phyloP scores from a whole-genome alignment of 1,284 basidiomycete species.

The Ganoderma leucocontextum region DNA sequence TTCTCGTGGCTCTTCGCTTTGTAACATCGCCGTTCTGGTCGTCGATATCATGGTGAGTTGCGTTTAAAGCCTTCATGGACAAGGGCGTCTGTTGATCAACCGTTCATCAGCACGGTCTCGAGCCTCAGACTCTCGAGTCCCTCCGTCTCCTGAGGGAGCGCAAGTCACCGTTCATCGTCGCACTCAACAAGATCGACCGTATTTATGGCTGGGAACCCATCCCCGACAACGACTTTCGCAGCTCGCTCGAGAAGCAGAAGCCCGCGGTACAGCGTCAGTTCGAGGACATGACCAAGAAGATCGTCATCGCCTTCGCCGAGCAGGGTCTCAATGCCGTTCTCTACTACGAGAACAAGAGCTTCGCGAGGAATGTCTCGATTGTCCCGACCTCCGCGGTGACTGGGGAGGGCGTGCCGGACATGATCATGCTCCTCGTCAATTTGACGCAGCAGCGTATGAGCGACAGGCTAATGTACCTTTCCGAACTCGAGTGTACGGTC shows the following conservation, averaged over 20 bases:
- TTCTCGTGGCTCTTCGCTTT: conserved; percentile 95
- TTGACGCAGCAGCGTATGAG: conserved; percentile 99
- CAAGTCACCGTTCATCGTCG: conserved; percentile 99
- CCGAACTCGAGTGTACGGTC: conserved; percentile 98
- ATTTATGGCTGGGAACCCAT: conserved; percentile 95
- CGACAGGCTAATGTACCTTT: conserved; percentile 97
- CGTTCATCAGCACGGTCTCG: conserved; percentile 86
- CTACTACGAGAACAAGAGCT: conserved; percentile 98
- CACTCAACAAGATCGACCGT: conserved; percentile 99
- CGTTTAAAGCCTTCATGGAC: conserved; percentile 4
- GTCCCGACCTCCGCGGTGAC: conserved; percentile 98
- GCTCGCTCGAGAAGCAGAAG: conserved; percentile 90
- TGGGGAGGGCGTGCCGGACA: conserved; percentile 99
- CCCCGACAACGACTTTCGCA: conserved; percentile 92
- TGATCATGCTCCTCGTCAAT: conserved; percentile 98
- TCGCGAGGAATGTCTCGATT: conserved; percentile 93
- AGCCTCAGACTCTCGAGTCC: conserved; percentile 97
- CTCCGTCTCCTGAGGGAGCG: conserved; percentile 91
- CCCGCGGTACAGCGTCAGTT: conserved; percentile 91
- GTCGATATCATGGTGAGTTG: conserved; percentile 95
- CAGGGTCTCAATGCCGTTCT: conserved; percentile 96
- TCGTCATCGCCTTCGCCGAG: conserved; percentile 94
- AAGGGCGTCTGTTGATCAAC: conserved; percentile 18
- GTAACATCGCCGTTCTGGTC: conserved; percentile 99
- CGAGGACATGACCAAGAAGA: conserved; percentile 87